Evolutionary conservation across 352 stramenopile species (phyloP).

Genomic region (Phytophthora tentaculata): DNA sequence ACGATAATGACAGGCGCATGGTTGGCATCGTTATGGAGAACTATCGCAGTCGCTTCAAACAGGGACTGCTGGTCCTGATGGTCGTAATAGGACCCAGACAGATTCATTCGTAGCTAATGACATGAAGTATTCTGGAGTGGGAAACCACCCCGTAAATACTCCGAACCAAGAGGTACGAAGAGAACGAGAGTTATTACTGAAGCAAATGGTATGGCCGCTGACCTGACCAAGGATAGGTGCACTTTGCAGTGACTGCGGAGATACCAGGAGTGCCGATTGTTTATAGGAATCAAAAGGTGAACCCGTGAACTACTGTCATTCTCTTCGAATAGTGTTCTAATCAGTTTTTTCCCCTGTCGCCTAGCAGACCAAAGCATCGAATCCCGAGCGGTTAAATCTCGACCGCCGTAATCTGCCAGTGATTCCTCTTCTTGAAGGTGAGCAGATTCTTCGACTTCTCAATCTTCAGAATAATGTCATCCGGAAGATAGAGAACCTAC

Average conservation of each 20-base stretch:
- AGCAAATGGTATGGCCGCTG: slow-evolving; percentile 12
- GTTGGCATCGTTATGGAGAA: slow-evolving; percentile 37
- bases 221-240: slow-evolving; percentile 64
- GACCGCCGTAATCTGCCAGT: slow-evolving; percentile 83
- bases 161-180: slow-evolving; percentile 53
- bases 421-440: slow-evolving; percentile 88
- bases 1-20: too few relatives aligned
- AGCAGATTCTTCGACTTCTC: slow-evolving; percentile 88
- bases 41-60: slow-evolving; percentile 19
- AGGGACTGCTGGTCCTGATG: slow-evolving; percentile 8
- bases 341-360: too few relatives aligned
- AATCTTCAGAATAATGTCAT: slow-evolving; percentile 95
- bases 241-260: slow-evolving; percentile 76
- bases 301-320: background rate
- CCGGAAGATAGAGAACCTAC: slow-evolving; percentile 81
- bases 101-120: slow-evolving; percentile 6
- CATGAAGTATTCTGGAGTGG: background rate
- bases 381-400: slow-evolving; percentile 90
- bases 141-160: slow-evolving; percentile 23
- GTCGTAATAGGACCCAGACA: slow-evolving; percentile 10
- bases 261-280: slow-evolving; percentile 75
- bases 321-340: background rate
- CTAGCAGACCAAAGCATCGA: slow-evolving; percentile 60
- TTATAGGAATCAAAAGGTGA: slow-evolving; percentile 74
- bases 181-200: background rate